phyloP scores from a whole-genome alignment of 352 stramenopile species.

The Phytophthora rubi region DNA sequence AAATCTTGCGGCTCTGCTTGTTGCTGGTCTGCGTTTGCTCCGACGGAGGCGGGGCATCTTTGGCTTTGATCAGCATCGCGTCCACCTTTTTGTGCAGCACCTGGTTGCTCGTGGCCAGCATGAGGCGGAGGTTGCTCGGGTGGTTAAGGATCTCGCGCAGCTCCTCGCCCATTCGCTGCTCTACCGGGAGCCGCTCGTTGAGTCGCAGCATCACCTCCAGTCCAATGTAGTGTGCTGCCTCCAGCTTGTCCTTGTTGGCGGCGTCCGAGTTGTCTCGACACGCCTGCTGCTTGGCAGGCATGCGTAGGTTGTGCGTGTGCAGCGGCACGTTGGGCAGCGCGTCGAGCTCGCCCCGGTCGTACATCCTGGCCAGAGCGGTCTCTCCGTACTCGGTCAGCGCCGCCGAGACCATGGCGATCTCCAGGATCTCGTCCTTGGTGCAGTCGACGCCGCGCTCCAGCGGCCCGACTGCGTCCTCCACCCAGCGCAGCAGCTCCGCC shows the following conservation, averaged over 20 bases:
- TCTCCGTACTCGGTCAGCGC: constrained; percentile 46
- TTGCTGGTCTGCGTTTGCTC: constrained; percentile 7
- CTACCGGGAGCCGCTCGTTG: constrained; percentile 44
- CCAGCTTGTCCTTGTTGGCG: constrained; percentile 42
- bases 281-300: constrained; percentile 45
- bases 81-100: constrained; percentile 56
- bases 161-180: constrained; percentile 50
- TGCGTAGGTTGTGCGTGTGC: constrained; percentile 45
- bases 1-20: constrained; percentile 19
- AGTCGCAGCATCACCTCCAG: constrained; percentile 56
- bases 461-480: constrained; percentile 37
- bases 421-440: constrained; percentile 47
- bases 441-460: constrained; percentile 27
- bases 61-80: constrained; percentile 40
- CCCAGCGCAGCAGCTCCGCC: constrained; percentile 38
- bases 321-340: constrained; percentile 45
- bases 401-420: constrained; percentile 52
- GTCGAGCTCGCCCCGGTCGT: constrained; percentile 41
- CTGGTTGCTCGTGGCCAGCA: constrained; percentile 47
- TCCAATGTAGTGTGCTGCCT: constrained; percentile 54
- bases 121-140: constrained; percentile 49
- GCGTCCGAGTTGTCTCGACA: constrained; percentile 47
- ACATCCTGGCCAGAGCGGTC: constrained; percentile 30
- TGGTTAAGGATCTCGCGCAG: constrained; percentile 52
- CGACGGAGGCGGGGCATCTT: not conserved